Evolutionary conservation across 345 rosid species (phyloP), one percentile per base, ranked within the genome.

Genomic region (Ceriops tagal): DNA sequence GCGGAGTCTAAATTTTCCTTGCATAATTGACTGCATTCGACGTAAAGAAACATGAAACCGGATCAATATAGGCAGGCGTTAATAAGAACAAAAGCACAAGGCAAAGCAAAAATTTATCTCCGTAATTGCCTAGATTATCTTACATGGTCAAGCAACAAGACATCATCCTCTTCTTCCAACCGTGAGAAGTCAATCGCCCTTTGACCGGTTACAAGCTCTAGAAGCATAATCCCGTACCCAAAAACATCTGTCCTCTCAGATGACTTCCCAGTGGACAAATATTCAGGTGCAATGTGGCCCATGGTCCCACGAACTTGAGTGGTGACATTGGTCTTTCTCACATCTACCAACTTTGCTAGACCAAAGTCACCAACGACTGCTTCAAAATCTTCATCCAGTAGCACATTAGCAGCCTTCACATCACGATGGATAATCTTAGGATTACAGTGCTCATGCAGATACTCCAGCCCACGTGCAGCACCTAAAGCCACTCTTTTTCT

Each of bases 191-290:
- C 98, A 30, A 93, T 91, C 0, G 98, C 98, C 0, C 98, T 87
- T 78, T 93, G 98, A 59, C 98, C 98, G n/a, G 98, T 93, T 53
- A 93, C 98, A n/a, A 93, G 91, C 86, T 93, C 98, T 52, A 93
- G 85, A 71, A 93, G 95, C 96, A 87, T 84, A 53, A 93, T 91
- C 26, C 98, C 98, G 31, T 89, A 93, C 37, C 98, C 98, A 63
- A 95, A 95, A 73, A 95, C 96, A 86, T 95, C 99, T 6, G 99
- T 92, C 75, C 93, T 83, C 75, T 90, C 98, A 1, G 99, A 95
- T 55, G 99, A 95, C 70, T 87, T 95, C 53, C 99, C 99, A 1
- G 97, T 95, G 58, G 99, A 95, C 78, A 92, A 76, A 81, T 90
- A 95, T 51, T 95, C 99, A 0, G 99, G 97, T 8, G 99, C 99